Evolutionary conservation across 768 basidiomycete species (phyloP).

Genomic region (Termitomyces sp.): DNA sequence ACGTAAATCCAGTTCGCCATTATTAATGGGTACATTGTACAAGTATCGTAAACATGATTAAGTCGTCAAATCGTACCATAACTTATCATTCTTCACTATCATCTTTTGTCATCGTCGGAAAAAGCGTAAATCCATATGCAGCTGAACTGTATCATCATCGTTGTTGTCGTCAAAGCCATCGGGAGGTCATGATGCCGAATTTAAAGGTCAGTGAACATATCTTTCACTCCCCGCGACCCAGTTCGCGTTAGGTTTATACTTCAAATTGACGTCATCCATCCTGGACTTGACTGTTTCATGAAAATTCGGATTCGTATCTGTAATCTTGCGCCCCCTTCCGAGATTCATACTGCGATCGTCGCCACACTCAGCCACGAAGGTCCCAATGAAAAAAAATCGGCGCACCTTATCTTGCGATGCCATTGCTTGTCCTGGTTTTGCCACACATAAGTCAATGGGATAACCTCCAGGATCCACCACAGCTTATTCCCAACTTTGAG

Average conservation of each 20-base stretch:
- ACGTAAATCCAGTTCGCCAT: not conserved
- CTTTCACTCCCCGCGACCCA: slow-evolving; percentile 47
- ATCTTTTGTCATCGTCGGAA: not conserved
- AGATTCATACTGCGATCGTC: not conserved
- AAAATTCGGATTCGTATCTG: slow-evolving; percentile 48
- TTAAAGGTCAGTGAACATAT: slow-evolving; percentile 34
- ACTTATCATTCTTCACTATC: not conserved
- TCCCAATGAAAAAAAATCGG: slow-evolving; percentile 6
- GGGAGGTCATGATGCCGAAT: too few relatives aligned
- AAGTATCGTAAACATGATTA: not conserved
- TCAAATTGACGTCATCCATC: slow-evolving; percentile 43
- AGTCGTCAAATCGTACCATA: not conserved
- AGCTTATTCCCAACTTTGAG: slow-evolving; percentile 34
- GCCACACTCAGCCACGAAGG: not conserved
- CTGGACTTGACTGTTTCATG: slow-evolving; percentile 64
- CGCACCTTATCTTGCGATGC: slow-evolving; percentile 57
- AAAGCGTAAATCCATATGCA: not conserved
- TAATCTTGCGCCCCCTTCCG: slow-evolving; percentile 56
- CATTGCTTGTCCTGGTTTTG: slow-evolving; percentile 57
- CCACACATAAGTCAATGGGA: slow-evolving; percentile 53
- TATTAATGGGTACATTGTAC: not conserved
- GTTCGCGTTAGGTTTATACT: slow-evolving; percentile 58
- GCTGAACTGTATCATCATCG: not conserved
- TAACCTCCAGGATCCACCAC: slow-evolving; percentile 77
- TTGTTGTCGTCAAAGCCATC: not conserved